phyloP scores from a whole-genome alignment of 352 stramenopile genomes.

The Pseudoperonospora humuli region DNA sequence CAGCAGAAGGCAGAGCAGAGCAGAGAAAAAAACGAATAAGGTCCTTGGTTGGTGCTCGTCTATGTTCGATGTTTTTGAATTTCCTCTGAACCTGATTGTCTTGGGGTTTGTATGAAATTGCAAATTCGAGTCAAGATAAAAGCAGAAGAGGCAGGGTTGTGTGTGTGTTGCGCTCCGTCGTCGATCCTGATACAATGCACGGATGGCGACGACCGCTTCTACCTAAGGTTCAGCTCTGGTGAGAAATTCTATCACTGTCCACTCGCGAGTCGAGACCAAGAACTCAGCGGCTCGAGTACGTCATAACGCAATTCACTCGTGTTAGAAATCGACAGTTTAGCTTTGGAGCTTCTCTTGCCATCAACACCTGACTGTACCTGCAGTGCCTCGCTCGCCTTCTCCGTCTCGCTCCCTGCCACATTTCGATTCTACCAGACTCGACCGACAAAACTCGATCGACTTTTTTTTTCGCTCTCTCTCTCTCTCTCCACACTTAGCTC shows the following conservation, averaged over 20 bases:
- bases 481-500: not conserved
- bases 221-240: slow-evolving; percentile 24
- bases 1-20: slow-evolving; percentile 1
- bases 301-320: slow-evolving; percentile 35
- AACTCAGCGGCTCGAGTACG: slow-evolving; percentile 1
- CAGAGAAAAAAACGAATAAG: slow-evolving; percentile 29
- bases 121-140: slow-evolving; percentile 20
- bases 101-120: slow-evolving; percentile 16
- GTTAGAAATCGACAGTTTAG: slow-evolving; percentile 10
- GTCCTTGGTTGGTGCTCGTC: no score
- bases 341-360: slow-evolving; percentile 1
- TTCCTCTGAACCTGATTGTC: slow-evolving; percentile 11
- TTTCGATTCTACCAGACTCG: slow-evolving; percentile 9
- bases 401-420: slow-evolving; percentile 3
- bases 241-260: slow-evolving; percentile 31
- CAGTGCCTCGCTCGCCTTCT: slow-evolving; percentile 4
- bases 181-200: slow-evolving; percentile 30
- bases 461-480: not conserved
- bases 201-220: slow-evolving; percentile 28
- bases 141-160: slow-evolving; percentile 23
- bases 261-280: slow-evolving; percentile 8
- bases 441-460: slow-evolving; percentile 15
- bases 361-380: slow-evolving; percentile 7
- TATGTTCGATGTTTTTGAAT: slow-evolving; percentile 10
- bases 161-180: slow-evolving; percentile 22